Evolutionary conservation across 169 alveolate genomes (phyloP).

Genomic region (Eimeria sp.): DNA sequence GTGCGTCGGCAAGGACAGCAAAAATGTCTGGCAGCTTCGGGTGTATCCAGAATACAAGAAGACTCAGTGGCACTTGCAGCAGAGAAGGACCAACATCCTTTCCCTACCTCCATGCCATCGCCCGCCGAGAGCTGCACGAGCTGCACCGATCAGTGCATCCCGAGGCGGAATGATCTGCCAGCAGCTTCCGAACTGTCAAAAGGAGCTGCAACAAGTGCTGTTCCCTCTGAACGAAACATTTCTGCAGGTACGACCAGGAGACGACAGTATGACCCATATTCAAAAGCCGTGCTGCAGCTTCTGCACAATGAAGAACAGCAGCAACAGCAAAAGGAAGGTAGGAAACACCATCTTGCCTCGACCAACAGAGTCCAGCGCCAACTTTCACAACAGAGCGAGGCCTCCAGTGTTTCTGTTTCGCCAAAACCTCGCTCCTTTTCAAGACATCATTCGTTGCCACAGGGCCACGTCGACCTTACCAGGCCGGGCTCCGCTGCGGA

Average conservation of each 20-base stretch:
- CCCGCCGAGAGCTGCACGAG: slow-evolving; percentile 22
- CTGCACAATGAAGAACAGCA: slow-evolving; percentile 39
- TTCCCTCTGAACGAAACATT: not conserved
- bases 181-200: not conserved
- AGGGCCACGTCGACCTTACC: not conserved
- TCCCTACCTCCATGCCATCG: not conserved
- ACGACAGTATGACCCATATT: slow-evolving; percentile 54
- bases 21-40: not conserved
- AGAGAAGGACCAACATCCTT: not conserved
- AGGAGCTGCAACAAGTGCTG: slow-evolving; percentile 37
- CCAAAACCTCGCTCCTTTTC: not conserved
- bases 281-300: slow-evolving; percentile 59
- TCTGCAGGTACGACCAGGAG: slow-evolving; percentile 7
- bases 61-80: not conserved
- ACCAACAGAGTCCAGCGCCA: not conserved
- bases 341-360: not conserved
- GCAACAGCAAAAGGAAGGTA: slow-evolving; percentile 2
- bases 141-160: not conserved
- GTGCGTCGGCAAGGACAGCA: not conserved
- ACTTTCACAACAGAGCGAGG: slow-evolving; percentile 12
- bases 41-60: slow-evolving; percentile 4
- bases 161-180: not conserved
- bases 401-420: not conserved
- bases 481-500: not conserved
- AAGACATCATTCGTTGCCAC: not conserved